Percentiles rank a stretch among this genome's conserved stretches.
Evolutionary conservation across 306 rosid genomes (phyloP).

Genomic region (Sophora flavescens): DNA sequence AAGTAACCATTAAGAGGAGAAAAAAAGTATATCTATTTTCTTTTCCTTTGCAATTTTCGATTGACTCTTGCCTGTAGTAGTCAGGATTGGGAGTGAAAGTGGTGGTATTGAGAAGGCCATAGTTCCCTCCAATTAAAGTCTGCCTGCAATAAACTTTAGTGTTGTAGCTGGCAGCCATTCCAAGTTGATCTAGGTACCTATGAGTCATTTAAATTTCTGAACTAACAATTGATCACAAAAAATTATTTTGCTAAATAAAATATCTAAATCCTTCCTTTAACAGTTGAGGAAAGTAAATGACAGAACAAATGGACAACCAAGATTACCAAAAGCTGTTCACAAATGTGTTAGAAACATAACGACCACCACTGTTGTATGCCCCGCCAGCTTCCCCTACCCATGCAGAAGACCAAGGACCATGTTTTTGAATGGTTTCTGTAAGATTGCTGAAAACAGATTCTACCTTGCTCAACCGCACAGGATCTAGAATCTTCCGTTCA

Average conservation of each 20-base stretch:
- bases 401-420: conserved; percentile 87
- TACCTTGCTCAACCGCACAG: conserved; percentile 62
- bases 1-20: background rate
- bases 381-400: conserved; percentile 99
- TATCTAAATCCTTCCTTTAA: background rate
- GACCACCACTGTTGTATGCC: conserved; percentile 91
- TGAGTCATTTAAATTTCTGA: conserved; percentile 34
- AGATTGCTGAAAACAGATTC: conserved; percentile 62
- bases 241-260: conserved; percentile 15
- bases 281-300: background rate
- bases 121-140: conserved; percentile 90
- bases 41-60: background rate
- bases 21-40: background rate
- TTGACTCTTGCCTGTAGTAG: conserved; percentile 73
- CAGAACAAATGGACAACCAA: conserved; percentile 37
- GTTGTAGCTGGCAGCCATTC: conserved; percentile 77
- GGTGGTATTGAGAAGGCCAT: conserved; percentile 83
- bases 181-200: conserved; percentile 99
- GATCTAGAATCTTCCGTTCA: conserved; percentile 72
- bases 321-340: conserved; percentile 92
- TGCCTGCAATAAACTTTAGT: conserved; percentile 90
- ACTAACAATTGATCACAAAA: conserved; percentile 25
- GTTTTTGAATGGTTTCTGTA: conserved; percentile 59
- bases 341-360: conserved; percentile 77
- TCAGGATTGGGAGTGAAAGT: conserved; percentile 93